Percentiles rank a stretch among this genome's conserved stretches.
These are phyloP conservation scores for Candida sanyaensis DNA, from an alignment of 1,139 yeast genomes.

Conservation along the genomic window DNA sequence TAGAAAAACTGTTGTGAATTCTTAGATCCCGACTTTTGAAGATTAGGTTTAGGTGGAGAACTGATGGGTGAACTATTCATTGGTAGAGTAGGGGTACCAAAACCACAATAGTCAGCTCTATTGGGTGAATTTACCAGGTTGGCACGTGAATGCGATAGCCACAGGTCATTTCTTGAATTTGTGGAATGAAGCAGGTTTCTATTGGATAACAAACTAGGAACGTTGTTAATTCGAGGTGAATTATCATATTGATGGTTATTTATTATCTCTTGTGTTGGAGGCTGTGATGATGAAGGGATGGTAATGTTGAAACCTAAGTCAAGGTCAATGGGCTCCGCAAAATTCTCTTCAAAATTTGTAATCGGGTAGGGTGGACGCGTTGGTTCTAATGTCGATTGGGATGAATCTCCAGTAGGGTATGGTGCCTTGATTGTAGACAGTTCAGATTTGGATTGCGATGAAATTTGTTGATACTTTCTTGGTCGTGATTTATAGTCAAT, in stretches of 20 bases:
- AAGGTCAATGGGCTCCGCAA: slow-evolving; percentile 5
- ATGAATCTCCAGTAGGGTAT: slow-evolving; percentile 9
- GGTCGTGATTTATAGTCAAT: slow-evolving; percentile 2
- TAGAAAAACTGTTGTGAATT: background rate
- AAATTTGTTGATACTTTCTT: slow-evolving; percentile 15
- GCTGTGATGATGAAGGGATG: slow-evolving; percentile 10
- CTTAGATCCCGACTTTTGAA: background rate
- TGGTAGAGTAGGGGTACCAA: background rate
- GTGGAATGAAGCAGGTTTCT: slow-evolving; percentile 2
- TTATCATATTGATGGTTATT: slow-evolving; percentile 6
- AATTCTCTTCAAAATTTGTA: slow-evolving; percentile 10
- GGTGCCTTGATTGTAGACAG: slow-evolving; percentile 6
- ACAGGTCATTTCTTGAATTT: background rate
- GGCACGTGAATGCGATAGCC: slow-evolving; percentile 1
- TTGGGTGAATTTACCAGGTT: slow-evolving; percentile 1
- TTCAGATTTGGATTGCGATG: slow-evolving; percentile 12
- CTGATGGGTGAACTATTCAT: slow-evolving; percentile 3
- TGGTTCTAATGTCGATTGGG: background rate
- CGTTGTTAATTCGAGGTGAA: slow-evolving; percentile 11
- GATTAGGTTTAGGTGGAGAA: slow-evolving; percentile 7
- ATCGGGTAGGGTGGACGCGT: slow-evolving; percentile 12
- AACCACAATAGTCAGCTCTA: background rate
- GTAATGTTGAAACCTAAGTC: slow-evolving; percentile 5
- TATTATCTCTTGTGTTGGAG: slow-evolving; percentile 11
- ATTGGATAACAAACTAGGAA: slow-evolving; percentile 11